A percentile compares a stretch with the other conserved stretches of the same genome.
Conservation (phyloP, 164 flowering plant genomes). For the Piper betle region DNA sequence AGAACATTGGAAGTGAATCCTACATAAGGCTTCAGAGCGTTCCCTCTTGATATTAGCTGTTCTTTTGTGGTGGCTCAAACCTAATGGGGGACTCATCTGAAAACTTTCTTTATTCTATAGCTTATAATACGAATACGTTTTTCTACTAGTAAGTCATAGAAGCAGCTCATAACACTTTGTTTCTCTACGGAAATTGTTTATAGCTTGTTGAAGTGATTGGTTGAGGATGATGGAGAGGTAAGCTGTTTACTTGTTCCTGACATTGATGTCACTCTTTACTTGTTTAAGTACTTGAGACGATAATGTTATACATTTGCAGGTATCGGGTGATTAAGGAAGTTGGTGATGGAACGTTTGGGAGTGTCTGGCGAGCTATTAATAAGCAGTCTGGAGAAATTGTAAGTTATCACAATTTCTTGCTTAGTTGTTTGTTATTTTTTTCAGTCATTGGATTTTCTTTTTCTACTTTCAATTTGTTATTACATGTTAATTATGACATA, state of each 20-base stretch:
- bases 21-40: slow-evolving; percentile 40
- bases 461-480: too few relatives aligned
- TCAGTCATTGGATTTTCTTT: background rate
- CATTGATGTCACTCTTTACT: background rate
- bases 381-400: slow-evolving; percentile 92
- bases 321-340: slow-evolving; percentile 91
- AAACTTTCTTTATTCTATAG: slow-evolving; percentile 11
- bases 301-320: slow-evolving; percentile 23
- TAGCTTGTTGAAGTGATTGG: slow-evolving; percentile 12
- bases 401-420: slow-evolving; percentile 11
- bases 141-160: slow-evolving; percentile 8
- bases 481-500: background rate
- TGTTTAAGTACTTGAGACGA: too few relatives aligned
- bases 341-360: slow-evolving; percentile 97
- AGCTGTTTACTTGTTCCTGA: background rate
- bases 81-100: slow-evolving; percentile 35
- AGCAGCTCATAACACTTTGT: slow-evolving; percentile 14
- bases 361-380: slow-evolving; percentile 90
- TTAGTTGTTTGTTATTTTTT: background rate
- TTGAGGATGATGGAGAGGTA: slow-evolving; percentile 67
- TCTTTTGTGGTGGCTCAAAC: slow-evolving; percentile 11
- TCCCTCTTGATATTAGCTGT: slow-evolving; percentile 19
- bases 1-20: slow-evolving; percentile 7
- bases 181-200: slow-evolving; percentile 24
- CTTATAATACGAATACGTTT: slow-evolving; percentile 4